Conservation (phyloP, 179 eudicot species). For the Amaranthus tricolor region DNA sequence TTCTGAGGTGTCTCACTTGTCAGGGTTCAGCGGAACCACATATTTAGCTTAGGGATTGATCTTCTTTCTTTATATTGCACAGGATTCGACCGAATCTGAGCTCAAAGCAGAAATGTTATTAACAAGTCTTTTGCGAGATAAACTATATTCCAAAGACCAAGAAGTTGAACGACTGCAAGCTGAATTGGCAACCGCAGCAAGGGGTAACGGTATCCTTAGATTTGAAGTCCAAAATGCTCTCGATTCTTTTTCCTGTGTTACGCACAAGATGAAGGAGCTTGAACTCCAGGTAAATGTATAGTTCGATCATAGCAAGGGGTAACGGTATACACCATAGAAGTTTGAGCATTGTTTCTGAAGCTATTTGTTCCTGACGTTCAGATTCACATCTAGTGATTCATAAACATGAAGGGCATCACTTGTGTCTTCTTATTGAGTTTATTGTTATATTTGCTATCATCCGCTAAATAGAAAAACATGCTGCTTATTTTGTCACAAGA, state of each 20-base stretch:
- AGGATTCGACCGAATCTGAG: conserved; percentile 56
- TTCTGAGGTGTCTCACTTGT: not conserved
- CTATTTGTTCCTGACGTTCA: not conserved
- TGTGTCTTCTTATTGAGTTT: not conserved
- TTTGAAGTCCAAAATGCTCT: conserved; percentile 75
- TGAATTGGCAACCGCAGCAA: conserved; percentile 70
- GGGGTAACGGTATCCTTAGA: conserved; percentile 73
- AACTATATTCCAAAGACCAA: conserved; percentile 59
- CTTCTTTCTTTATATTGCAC: not conserved
- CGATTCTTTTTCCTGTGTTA: conserved; percentile 66
- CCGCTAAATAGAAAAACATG: too few relatives aligned
- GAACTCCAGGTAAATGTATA: conserved; percentile 64
- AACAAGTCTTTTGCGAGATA: conserved; percentile 71
- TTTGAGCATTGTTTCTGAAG: conserved; percentile 9
- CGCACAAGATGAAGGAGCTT: conserved; percentile 78
- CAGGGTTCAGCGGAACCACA: not conserved
- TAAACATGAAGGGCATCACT: not conserved
- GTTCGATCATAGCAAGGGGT: not conserved
- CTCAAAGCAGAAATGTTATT: conserved; percentile 74
- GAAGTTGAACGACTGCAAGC: conserved; percentile 86
- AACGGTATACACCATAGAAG: not conserved
- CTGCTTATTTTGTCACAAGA: not conserved
- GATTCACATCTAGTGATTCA: not conserved
- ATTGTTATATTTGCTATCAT: not conserved
- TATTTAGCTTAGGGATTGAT: not conserved